phyloP scores from a whole-genome alignment of 441 rosid species.

The Populus hybrid region DNA sequence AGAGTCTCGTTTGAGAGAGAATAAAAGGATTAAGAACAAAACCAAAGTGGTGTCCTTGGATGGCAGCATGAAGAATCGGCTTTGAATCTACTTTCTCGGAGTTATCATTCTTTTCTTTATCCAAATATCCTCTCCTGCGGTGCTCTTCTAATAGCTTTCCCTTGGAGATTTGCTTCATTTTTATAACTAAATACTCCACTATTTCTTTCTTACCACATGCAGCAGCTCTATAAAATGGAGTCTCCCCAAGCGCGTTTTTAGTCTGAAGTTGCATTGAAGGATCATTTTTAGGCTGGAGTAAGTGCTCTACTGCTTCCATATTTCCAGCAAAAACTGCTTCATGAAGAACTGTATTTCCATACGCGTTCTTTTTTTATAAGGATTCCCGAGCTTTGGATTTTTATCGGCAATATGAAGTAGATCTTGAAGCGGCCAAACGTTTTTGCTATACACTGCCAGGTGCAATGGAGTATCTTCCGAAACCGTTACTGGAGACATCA shows the following conservation, averaged over 20 bases:
- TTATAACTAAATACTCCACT: background rate
- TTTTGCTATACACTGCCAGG: slow-evolving; percentile 7
- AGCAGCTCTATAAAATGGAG: slow-evolving; percentile 5
- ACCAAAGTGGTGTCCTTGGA: slow-evolving; percentile 23
- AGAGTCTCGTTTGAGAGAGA: too few relatives aligned
- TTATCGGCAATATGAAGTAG: background rate
- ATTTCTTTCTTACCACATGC: too few relatives aligned
- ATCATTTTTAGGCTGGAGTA: background rate
- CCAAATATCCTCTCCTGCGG: background rate
- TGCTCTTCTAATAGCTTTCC: background rate
- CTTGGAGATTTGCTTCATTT: background rate
- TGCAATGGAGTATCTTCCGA: background rate
- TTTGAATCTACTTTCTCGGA: too few relatives aligned
- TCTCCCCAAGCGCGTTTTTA: background rate
- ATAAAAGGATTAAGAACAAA: background rate
- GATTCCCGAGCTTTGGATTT: background rate
- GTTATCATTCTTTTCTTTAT: too few relatives aligned
- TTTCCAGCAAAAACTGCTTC: slow-evolving; percentile 16
- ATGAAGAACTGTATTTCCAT: slow-evolving; percentile 15
- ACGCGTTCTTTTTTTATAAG: background rate
- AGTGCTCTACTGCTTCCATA: background rate
- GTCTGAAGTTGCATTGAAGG: background rate
- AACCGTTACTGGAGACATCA: background rate
- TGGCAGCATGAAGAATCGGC: slow-evolving; percentile 25
- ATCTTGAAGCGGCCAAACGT: background rate